Conservation (phyloP, 2,329 filamentous ascomycete species). For the Monilinia fructigena region DNA sequence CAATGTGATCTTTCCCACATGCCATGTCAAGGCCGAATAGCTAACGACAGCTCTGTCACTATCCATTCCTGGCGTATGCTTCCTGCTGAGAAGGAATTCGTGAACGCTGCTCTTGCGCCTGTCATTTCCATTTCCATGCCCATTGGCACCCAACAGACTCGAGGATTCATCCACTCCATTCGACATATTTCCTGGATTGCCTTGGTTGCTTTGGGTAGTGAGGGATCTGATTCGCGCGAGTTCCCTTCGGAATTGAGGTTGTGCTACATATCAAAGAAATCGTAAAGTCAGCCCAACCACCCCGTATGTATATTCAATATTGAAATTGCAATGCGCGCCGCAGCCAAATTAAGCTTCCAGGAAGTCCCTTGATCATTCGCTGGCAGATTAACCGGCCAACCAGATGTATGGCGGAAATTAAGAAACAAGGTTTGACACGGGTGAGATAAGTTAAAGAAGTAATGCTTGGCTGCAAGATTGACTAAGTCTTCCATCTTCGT, state of each 20-base stretch:
- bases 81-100: slow-evolving; percentile 34
- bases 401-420: neutral
- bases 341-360: slow-evolving; percentile 9
- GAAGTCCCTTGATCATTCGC: slow-evolving; percentile 7
- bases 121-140: slow-evolving; percentile 23
- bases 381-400: slow-evolving; percentile 14
- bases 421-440: neutral
- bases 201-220: neutral
- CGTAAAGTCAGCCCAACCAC: slow-evolving; percentile 26
- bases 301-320: slow-evolving; percentile 14
- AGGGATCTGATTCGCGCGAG: slow-evolving; percentile 25
- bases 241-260: slow-evolving; percentile 27
- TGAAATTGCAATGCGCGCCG: slow-evolving; percentile 17
- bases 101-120: slow-evolving; percentile 28
- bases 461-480: slow-evolving; percentile 14
- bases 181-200: neutral
- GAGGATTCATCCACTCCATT: slow-evolving; percentile 28
- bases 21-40: slow-evolving; percentile 30
- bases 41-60: slow-evolving; percentile 32
- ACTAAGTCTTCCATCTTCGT: neutral
- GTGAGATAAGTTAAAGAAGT: neutral
- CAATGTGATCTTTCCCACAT: slow-evolving; percentile 37
- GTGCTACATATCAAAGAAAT: slow-evolving; percentile 28
- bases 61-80: slow-evolving; percentile 35
- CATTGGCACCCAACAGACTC: slow-evolving; percentile 28